phyloP scores from a whole-genome alignment of 2,329 filamentous ascomycete genomes.

The Orbilia brochopaga region DNA sequence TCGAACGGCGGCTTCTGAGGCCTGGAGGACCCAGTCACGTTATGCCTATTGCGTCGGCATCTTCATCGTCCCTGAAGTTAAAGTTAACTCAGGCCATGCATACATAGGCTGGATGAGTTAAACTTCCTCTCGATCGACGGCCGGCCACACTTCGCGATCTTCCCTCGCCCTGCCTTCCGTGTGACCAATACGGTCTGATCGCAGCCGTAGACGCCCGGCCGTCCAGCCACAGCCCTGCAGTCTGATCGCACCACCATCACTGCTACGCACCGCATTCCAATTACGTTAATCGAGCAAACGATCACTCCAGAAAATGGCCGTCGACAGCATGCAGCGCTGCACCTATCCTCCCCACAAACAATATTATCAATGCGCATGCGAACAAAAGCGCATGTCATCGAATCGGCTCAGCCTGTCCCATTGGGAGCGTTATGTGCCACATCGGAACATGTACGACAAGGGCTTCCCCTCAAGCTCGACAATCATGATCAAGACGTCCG shows the following conservation, averaged over 20 bases:
- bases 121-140: conserved; percentile 18
- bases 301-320: conserved; percentile 3
- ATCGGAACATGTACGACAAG: conserved; percentile 35
- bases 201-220: conserved; percentile 24
- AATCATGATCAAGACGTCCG: conserved; percentile 8
- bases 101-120: background rate
- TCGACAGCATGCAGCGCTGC: background rate
- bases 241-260: background rate
- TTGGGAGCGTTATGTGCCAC: conserved; percentile 45
- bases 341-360: conserved; percentile 19
- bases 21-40: background rate
- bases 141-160: conserved; percentile 33
- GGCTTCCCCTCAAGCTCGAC: conserved; percentile 16
- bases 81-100: background rate
- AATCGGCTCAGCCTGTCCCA: conserved; percentile 47
- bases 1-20: background rate
- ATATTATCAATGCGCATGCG: conserved; percentile 26
- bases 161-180: conserved; percentile 25
- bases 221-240: background rate
- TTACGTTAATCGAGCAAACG: background rate
- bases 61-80: background rate
- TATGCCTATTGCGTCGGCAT: background rate
- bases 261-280: conserved; percentile 1
- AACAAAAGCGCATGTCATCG: conserved; percentile 47
- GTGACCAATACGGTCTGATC: conserved; percentile 36